Evolutionary conservation across 164 flowering plant species (phyloP).

Genomic region (Magnolia changhungtana): DNA sequence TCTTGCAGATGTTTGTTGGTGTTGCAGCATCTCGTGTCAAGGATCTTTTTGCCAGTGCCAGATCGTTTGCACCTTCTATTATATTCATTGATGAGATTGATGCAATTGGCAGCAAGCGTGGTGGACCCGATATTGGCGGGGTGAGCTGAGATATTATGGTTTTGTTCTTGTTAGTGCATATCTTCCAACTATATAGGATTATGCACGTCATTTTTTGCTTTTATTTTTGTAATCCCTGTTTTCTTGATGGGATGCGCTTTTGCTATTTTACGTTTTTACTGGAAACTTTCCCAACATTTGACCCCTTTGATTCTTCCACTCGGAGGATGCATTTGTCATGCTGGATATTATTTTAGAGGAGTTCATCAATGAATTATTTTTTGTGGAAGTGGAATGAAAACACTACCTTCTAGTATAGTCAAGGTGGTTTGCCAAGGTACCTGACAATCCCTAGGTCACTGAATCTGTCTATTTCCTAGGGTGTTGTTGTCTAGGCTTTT

Average conservation of each 20-base stretch:
- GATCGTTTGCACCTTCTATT: slow-evolving; percentile 91
- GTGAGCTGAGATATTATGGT: slow-evolving; percentile 39
- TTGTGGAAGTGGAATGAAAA: too few relatives aligned
- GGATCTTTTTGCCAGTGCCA: slow-evolving; percentile 90
- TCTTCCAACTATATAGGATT: neutral
- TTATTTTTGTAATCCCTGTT: neutral
- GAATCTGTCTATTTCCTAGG: too few relatives aligned
- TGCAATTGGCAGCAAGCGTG: slow-evolving; percentile 98
- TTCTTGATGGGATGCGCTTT: neutral
- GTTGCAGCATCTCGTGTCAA: slow-evolving; percentile 97
- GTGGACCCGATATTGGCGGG: slow-evolving; percentile 98
- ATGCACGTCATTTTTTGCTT: neutral
- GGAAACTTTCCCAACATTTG: too few relatives aligned
- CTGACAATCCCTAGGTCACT: too few relatives aligned
- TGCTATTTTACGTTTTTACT: too few relatives aligned
- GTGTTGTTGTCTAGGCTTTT: too few relatives aligned
- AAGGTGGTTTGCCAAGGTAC: too few relatives aligned
- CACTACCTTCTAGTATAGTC: too few relatives aligned
- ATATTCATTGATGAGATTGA: slow-evolving; percentile 98
- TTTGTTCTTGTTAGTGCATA: neutral
- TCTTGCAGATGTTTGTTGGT: slow-evolving; percentile 90
- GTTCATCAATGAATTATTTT: too few relatives aligned
- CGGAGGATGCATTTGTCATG: too few relatives aligned
- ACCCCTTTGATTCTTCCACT: too few relatives aligned
- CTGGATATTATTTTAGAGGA: too few relatives aligned